Evolutionary conservation across 2,329 filamentous ascomycete species (phyloP).

Genomic region (Fusarium stilboides): DNA sequence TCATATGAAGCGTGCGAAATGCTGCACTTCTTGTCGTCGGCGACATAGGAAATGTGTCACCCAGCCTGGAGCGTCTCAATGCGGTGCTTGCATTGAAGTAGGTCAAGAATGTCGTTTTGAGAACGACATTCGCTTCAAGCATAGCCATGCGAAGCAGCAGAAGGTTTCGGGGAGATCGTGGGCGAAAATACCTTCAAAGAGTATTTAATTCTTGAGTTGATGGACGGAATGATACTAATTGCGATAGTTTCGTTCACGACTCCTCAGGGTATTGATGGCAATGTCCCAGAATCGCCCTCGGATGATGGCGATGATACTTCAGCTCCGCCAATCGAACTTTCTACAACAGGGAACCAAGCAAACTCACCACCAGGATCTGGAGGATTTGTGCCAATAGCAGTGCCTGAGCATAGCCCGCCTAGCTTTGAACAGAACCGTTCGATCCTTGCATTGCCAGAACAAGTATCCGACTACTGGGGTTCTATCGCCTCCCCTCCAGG

Average conservation of each 20-base stretch:
- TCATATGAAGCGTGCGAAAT: slow-evolving; percentile 11
- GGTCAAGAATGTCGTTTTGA: slow-evolving; percentile 6
- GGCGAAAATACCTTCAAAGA: background rate
- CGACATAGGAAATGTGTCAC: slow-evolving; percentile 16
- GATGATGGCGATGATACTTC: too few species aligned
- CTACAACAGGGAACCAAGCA: too few species aligned
- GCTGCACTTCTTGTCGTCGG: slow-evolving; percentile 7
- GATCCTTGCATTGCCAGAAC: too few species aligned
- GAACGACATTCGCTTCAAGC: slow-evolving; percentile 21
- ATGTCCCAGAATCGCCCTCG: background rate
- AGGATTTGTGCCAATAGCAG: too few species aligned
- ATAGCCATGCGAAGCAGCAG: background rate
- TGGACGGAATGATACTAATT: accelerated
- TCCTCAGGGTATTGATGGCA: background rate
- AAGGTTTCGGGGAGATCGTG: background rate
- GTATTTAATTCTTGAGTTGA: background rate
- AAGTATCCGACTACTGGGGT: background rate
- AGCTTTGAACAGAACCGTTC: too few species aligned
- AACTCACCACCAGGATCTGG: too few species aligned
- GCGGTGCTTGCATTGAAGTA: slow-evolving; percentile 6
- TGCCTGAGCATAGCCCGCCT: too few species aligned
- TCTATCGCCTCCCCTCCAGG: background rate
- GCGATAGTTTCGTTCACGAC: slow-evolving; percentile 3
- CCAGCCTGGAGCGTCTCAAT: background rate
- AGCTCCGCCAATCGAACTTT: too few species aligned